phyloP scores from a whole-genome alignment of 2,329 filamentous ascomycete species.

The Ascochyta viciae-villosae region DNA sequence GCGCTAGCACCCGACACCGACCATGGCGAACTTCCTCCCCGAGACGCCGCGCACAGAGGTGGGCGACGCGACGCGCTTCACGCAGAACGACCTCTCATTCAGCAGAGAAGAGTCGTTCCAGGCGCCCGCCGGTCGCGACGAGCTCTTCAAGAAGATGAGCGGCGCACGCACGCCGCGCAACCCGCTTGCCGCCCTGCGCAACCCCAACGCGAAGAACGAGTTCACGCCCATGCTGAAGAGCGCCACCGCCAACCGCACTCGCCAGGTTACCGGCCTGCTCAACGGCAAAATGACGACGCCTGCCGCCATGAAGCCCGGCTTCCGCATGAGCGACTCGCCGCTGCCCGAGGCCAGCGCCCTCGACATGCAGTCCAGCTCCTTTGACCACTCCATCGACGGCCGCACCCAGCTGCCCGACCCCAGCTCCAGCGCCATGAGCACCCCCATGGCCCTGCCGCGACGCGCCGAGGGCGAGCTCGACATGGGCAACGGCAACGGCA shows the following conservation, averaged over 20 bases:
- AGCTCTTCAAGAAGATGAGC: constrained; percentile 77
- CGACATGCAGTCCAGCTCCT: constrained; percentile 52
- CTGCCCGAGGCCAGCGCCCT: constrained; percentile 77
- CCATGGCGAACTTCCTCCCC: constrained; percentile 62
- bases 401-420: constrained; percentile 78
- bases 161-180: constrained; percentile 75
- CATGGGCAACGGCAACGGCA: constrained; percentile 79
- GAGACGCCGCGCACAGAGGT: constrained; percentile 86
- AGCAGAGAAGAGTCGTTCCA: constrained; percentile 88
- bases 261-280: constrained; percentile 48
- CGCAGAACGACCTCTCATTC: constrained; percentile 72
- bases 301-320: constrained; percentile 66
- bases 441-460: constrained; percentile 75
- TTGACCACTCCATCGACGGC: constrained; percentile 64
- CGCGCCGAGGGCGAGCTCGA: constrained; percentile 68
- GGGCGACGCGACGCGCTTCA: constrained; percentile 83
- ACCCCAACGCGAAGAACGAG: constrained; percentile 67
- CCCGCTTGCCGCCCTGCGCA: constrained; percentile 68
- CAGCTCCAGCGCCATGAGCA: constrained; percentile 80
- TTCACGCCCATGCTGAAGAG: constrained; percentile 94
- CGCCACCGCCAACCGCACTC: constrained; percentile 71
- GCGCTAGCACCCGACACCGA: constrained; percentile 26
- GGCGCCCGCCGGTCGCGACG: constrained; percentile 73
- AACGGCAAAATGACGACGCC: constrained; percentile 64
- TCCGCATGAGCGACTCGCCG: constrained; percentile 75